Conservation (phyloP, 805 yeast species). For the Nakazawaea ernobii region DNA sequence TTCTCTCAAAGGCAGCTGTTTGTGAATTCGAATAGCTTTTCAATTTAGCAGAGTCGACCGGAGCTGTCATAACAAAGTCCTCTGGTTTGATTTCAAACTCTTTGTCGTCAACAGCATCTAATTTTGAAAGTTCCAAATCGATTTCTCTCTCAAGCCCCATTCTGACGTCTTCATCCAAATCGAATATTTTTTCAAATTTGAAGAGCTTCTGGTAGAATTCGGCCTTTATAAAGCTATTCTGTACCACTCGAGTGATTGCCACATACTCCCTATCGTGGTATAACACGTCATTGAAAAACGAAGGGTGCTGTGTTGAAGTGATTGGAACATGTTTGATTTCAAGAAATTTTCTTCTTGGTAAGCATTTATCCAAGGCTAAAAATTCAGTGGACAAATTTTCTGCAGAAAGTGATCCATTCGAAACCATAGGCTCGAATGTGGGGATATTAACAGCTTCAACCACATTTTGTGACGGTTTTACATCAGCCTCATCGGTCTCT, state of each 20-base stretch:
- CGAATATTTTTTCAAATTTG: slow-evolving; percentile 6
- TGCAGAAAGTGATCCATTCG: no score
- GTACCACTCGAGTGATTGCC: slow-evolving; percentile 17
- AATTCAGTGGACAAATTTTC: slow-evolving; percentile 27
- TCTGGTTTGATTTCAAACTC: background rate
- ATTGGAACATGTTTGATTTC: slow-evolving; percentile 43
- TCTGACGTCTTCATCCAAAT: slow-evolving; percentile 1
- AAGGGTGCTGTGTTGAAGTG: slow-evolving; percentile 16
- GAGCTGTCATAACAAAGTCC: slow-evolving; percentile 9
- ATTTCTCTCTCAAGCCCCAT: slow-evolving; percentile 5
- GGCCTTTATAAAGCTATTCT: slow-evolving; percentile 4
- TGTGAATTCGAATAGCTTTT: slow-evolving; percentile 22
- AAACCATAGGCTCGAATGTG: no score
- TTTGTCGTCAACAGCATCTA: background rate
- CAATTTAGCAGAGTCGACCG: slow-evolving; percentile 11
- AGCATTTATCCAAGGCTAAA: slow-evolving; percentile 80
- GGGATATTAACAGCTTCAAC: no score
- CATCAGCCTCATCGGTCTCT: background rate
- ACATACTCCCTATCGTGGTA: slow-evolving; percentile 33
- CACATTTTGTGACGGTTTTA: background rate
- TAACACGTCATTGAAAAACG: slow-evolving; percentile 17
- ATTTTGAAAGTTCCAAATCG: slow-evolving; percentile 3
- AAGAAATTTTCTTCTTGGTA: slow-evolving; percentile 56
- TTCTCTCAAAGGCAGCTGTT: slow-evolving; percentile 17
- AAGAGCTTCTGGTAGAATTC: slow-evolving; percentile 6